phyloP scores from a whole-genome alignment of 2,329 filamentous ascomycete species.

The Triangularia setosa region DNA sequence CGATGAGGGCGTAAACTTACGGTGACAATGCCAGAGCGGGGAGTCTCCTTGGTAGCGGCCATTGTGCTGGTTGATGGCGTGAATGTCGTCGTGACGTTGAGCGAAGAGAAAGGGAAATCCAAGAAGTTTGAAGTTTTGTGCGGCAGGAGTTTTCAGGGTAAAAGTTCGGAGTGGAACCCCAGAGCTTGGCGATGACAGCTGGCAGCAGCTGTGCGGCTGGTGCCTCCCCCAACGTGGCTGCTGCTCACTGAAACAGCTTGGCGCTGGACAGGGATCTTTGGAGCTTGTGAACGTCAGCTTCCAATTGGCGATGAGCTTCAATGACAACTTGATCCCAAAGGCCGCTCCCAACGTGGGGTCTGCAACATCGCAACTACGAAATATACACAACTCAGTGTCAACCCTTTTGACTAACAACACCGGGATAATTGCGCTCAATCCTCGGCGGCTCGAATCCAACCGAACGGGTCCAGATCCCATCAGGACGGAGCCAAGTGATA shows the following conservation, averaged over 20 bases:
- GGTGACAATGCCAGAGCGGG: slow-evolving; percentile 20
- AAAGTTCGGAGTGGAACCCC: slow-evolving; percentile 20
- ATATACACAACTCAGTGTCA: not conserved
- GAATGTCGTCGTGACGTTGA: slow-evolving; percentile 24
- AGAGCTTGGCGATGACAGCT: slow-evolving; percentile 3
- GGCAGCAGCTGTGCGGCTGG: not conserved
- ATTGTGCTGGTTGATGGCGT: slow-evolving; percentile 22
- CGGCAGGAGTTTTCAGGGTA: slow-evolving; percentile 15
- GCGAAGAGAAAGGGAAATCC: slow-evolving; percentile 2
- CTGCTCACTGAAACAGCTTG: not conserved
- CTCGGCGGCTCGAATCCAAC: not conserved
- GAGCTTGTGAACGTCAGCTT: slow-evolving; percentile 15
- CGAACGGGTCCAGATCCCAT: not conserved
- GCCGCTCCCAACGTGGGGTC: not conserved
- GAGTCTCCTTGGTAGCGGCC: slow-evolving; percentile 23
- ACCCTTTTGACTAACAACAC: not conserved
- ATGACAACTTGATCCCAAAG: slow-evolving; percentile 4
- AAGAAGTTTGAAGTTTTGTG: slow-evolving; percentile 16
- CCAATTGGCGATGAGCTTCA: slow-evolving; percentile 19
- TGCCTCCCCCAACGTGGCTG: not conserved
- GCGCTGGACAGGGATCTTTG: not conserved
- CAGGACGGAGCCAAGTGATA: not conserved
- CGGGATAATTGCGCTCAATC: not conserved
- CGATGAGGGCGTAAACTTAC: slow-evolving; percentile 12
- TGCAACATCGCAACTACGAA: not conserved